Evolutionary conservation across 495 filamentous ascomycete species (phyloP).

Genomic region (Penicillium flavigenum): DNA sequence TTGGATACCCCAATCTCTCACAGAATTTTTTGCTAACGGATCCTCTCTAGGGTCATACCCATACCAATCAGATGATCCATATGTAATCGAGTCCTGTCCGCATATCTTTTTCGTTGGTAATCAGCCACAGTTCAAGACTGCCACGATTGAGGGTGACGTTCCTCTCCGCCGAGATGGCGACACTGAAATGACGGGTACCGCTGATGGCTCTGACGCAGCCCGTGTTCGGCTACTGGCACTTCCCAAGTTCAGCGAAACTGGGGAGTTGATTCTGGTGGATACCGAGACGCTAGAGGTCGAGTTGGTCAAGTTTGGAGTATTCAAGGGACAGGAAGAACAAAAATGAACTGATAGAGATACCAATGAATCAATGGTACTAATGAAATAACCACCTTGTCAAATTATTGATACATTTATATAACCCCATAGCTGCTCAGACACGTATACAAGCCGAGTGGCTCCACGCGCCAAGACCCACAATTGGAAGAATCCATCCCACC

Average conservation of each 20-base stretch:
- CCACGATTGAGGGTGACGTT: slow-evolving; percentile 58
- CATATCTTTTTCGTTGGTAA: slow-evolving; percentile 90
- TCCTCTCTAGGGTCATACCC: slow-evolving; percentile 78
- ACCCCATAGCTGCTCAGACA: not conserved
- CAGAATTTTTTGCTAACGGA: slow-evolving; percentile 13
- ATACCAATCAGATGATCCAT: slow-evolving; percentile 87
- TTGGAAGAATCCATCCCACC: slow-evolving; percentile 15
- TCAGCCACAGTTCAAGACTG: slow-evolving; percentile 79
- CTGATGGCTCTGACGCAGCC: slow-evolving; percentile 53
- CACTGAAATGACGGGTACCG: slow-evolving; percentile 43
- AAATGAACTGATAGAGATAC: slow-evolving; percentile 30
- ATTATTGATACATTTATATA: not conserved
- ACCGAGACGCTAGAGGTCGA: slow-evolving; percentile 77
- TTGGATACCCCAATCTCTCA: not conserved
- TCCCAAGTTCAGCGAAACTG: slow-evolving; percentile 77
- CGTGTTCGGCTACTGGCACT: slow-evolving; percentile 72
- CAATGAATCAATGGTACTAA: slow-evolving; percentile 10
- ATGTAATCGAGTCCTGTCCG: slow-evolving; percentile 78
- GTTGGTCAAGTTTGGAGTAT: slow-evolving; percentile 63
- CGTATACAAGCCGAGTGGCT: slow-evolving; percentile 2
- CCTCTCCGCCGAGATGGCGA: slow-evolving; percentile 39
- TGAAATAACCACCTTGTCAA: not conserved
- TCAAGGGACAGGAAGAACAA: slow-evolving; percentile 45
- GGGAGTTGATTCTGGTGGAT: slow-evolving; percentile 83
- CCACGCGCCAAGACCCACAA: slow-evolving; percentile 25